A percentile compares a stretch with the other conserved stretches of the same genome.
Evolutionary conservation across 345 rosid species (phyloP).

Genomic region (Clarkia xantiana): DNA sequence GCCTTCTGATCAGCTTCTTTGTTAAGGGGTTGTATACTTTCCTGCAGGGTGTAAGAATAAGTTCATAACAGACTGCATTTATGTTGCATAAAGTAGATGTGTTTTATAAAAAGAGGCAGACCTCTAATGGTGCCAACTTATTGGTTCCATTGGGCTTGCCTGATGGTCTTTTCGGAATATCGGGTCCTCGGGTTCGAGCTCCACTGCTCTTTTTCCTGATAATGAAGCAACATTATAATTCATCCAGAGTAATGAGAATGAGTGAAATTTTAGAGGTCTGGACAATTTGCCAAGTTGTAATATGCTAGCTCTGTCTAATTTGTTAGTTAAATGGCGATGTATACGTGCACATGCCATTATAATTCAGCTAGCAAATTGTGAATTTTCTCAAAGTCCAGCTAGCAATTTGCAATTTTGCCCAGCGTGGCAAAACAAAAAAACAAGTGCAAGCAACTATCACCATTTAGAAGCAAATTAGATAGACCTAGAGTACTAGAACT

Average conservation of each 20-base stretch:
- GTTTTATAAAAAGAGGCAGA: constrained; percentile 8
- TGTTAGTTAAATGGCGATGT: neutral
- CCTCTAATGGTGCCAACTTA: constrained; percentile 72
- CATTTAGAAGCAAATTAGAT: too few species aligned
- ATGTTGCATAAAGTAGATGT: neutral
- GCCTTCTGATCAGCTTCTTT: constrained; percentile 19
- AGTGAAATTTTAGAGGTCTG: too few species aligned
- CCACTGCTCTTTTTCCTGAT: constrained; percentile 64
- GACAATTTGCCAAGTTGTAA: too few species aligned
- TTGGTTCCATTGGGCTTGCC: constrained; percentile 41
- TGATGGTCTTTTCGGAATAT: constrained; percentile 42
- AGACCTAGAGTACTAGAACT: too few species aligned
- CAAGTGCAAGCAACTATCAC: too few species aligned
- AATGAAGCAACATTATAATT: constrained; percentile 4
- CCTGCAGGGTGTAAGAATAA: constrained; percentile 25
- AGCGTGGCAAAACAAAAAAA: too few species aligned
- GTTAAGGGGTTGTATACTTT: constrained; percentile 18
- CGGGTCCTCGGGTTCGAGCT: constrained; percentile 46
- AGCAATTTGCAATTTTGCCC: too few species aligned
- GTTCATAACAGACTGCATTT: neutral
- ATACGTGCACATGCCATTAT: too few species aligned
- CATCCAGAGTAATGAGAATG: neutral
- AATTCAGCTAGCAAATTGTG: neutral
- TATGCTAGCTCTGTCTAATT: neutral
- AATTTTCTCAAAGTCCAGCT: too few species aligned